Base-by-base conservation (phyloP, 768 basidiomycete species). In the Xerocomellus intermedius region DNA sequence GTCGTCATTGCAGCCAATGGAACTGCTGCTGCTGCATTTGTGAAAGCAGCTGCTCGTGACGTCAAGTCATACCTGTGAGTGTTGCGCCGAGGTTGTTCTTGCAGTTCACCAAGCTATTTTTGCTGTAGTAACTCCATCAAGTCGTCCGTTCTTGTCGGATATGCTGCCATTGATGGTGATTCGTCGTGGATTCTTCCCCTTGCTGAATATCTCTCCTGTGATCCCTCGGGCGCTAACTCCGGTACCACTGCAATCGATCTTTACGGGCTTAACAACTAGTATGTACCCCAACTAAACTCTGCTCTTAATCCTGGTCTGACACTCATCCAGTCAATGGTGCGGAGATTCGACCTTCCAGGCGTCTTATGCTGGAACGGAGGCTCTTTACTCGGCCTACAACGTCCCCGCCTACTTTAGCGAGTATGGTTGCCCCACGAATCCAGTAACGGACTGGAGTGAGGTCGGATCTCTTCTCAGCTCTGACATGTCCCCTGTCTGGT, bases 41-140 rank as follows among this genome's bases (percentile, higher is more conserved):
- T 97, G 66, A 95, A 94, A 70, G 93, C 93, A 37, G 94, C 94
- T 22, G 91, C 92, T 26, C 85, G 94, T 37, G 94, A 97, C 68
- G 75, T 83, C 60, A 94, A 85, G 68, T 82, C 93, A 8, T 96
- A 94, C 70, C 77, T 97, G 83, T 88, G 58, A 64, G 85, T 75
- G 17, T n/a, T 32, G 7, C 24, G 36, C 37, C 30, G 4, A 52
- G 16, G 19, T 54, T 35, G 16, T 49, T 24, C 30, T 13, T 22
- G 6, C 14, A 30, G 19, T 26, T 38, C 19, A 10, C 38, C 19
- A 35, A 38, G 48, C 32, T 6, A 22, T 50, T 28, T 35, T 45
- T 46, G 16, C 33, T 10, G 8, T 45, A 89, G 89, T 5, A 79
- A 76, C 33, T 87, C 87, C 1, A 86, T 84, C 63, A 72, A 76